Evolutionary conservation across 495 filamentous ascomycete species (phyloP).

Genomic region (Hyaloscypha variabilis): DNA sequence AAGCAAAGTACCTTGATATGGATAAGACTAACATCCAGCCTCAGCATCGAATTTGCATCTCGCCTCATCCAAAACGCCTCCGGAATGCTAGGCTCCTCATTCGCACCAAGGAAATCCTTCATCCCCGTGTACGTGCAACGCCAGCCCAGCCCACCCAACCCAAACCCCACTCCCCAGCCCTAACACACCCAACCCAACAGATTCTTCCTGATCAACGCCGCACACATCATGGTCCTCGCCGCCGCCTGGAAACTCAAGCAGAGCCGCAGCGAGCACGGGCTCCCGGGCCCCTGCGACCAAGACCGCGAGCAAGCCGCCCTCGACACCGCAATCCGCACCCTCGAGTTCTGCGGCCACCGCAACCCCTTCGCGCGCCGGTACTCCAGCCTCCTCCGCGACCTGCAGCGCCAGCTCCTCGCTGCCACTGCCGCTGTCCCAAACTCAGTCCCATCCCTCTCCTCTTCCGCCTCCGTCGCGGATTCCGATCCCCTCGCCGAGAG

Average conservation of each 20-base stretch:
- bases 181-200: slow-evolving; percentile 14
- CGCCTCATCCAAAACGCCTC: slow-evolving; percentile 21
- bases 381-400: slow-evolving; percentile 14
- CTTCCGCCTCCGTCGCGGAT: slow-evolving; percentile 4
- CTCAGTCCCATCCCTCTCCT: slow-evolving; percentile 9
- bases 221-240: slow-evolving; percentile 22
- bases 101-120: slow-evolving; percentile 19
- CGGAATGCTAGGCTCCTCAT: slow-evolving; percentile 10
- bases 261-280: slow-evolving; percentile 1
- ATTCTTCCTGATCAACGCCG: slow-evolving; percentile 25
- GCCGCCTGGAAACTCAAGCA: slow-evolving; percentile 23
- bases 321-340: slow-evolving; percentile 20
- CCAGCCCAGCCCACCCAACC: slow-evolving; percentile 5
- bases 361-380: slow-evolving; percentile 25
- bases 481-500: background rate
- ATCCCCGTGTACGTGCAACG: slow-evolving; percentile 23
- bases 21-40: slow-evolving; percentile 15
- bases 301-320: slow-evolving; percentile 17
- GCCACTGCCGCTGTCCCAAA: background rate
- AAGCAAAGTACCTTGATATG: background rate
- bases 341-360: slow-evolving; percentile 23
- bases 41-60: slow-evolving; percentile 23
- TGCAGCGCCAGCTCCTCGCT: slow-evolving; percentile 6
- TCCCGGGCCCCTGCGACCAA: slow-evolving; percentile 5
- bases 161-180: background rate